phyloP scores from a whole-genome alignment of 148 eudicot genomes.

The Fagopyrum tataricum region DNA sequence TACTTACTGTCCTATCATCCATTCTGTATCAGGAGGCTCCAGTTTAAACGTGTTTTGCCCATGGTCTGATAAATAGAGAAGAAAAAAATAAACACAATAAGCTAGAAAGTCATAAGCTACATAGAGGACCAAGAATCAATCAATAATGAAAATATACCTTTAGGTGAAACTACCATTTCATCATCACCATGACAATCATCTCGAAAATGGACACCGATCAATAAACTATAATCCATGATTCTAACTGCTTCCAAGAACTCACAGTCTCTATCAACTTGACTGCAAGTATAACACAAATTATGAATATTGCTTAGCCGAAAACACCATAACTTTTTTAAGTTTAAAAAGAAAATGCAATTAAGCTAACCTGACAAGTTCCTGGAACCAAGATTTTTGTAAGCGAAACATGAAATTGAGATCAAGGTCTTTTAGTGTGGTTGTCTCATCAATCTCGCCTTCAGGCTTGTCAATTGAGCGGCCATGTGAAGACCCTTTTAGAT shows the following conservation, averaged over 20 bases:
- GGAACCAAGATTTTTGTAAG: conserved; percentile 70
- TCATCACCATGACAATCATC: conserved; percentile 28
- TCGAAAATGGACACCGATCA: conserved; percentile 41
- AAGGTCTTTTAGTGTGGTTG: conserved; percentile 91
- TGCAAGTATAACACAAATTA: conserved; percentile 4
- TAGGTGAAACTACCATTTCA: conserved; percentile 25
- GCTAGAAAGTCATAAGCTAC: background rate
- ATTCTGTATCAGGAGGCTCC: conserved; percentile 22
- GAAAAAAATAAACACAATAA: background rate
- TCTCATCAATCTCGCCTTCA: conserved; percentile 91
- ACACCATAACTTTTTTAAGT: background rate
- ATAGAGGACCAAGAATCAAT: background rate
- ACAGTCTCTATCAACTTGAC: conserved; percentile 44
- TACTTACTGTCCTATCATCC: conserved; percentile 38
- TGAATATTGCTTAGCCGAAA: background rate
- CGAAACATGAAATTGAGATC: conserved; percentile 86
- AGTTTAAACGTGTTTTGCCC: conserved; percentile 18
- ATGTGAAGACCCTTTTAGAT: conserved; percentile 89
- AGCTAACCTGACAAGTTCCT: conserved; percentile 83
- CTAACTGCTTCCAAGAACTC: conserved; percentile 42
- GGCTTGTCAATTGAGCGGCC: conserved; percentile 82
- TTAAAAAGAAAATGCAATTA: background rate
- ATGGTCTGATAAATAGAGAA: background rate
- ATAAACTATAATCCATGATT: conserved; percentile 42
- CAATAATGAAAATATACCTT: conserved; percentile 13